phyloP scores from a whole-genome alignment of 148 eudicot genomes.

The Nepenthes mirabilis region DNA sequence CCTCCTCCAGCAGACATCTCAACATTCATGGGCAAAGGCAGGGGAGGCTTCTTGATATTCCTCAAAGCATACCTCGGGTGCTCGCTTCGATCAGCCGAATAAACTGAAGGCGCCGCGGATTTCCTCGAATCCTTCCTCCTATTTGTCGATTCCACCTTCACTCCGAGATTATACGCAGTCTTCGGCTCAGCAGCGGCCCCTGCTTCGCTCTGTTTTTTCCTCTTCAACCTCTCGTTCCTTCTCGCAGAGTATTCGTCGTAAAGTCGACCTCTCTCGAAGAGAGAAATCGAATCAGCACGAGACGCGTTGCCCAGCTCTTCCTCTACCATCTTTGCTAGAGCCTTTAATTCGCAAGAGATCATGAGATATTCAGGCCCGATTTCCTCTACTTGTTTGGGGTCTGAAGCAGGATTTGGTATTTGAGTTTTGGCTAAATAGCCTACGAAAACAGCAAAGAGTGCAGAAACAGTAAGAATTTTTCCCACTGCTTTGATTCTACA shows the following conservation, averaged over 20 bases:
- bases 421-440: slow-evolving; percentile 28
- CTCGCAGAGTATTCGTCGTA: slow-evolving; percentile 69
- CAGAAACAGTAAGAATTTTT: too few species aligned
- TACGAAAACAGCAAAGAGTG: not conserved
- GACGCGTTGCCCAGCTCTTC: slow-evolving; percentile 17
- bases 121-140: slow-evolving; percentile 4
- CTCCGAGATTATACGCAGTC: slow-evolving; percentile 22
- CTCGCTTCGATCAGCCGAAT: slow-evolving; percentile 31
- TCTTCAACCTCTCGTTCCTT: slow-evolving; percentile 76
- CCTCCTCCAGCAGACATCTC: slow-evolving; percentile 19
- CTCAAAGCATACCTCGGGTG: slow-evolving; percentile 60
- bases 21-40: slow-evolving; percentile 44
- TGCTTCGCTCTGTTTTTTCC: slow-evolving; percentile 46
- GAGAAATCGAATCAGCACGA: slow-evolving; percentile 12
- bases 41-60: slow-evolving; percentile 73
- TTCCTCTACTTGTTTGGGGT: slow-evolving; percentile 13
- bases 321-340: slow-evolving; percentile 46
- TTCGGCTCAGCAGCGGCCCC: slow-evolving; percentile 19
- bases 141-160: slow-evolving; percentile 27
- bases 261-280: slow-evolving; percentile 59
- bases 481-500: too few species aligned
- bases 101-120: slow-evolving; percentile 23
- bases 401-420: slow-evolving; percentile 13
- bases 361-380: slow-evolving; percentile 34
- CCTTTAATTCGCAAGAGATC: slow-evolving; percentile 43